Evolutionary conservation across 2,329 filamentous ascomycete species (phyloP).

Genomic region (Xylariales sp.): DNA sequence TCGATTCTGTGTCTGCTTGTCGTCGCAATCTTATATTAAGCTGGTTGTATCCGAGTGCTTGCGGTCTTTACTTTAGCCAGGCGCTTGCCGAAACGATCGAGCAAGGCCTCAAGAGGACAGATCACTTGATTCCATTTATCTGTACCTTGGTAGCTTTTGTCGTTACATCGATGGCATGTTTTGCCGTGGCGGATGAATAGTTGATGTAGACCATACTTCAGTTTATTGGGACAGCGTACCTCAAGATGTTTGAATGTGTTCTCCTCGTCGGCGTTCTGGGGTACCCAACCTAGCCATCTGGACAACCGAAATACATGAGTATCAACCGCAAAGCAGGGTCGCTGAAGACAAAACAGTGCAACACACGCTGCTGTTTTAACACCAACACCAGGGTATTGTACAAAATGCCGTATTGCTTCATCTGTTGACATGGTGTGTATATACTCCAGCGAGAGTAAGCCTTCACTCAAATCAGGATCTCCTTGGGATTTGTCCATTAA

Average conservation of each 20-base stretch:
- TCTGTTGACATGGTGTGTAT: slow-evolving; percentile 39
- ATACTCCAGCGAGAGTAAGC: slow-evolving; percentile 54
- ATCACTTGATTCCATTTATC: slow-evolving; percentile 55
- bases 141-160: slow-evolving; percentile 51
- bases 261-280: slow-evolving; percentile 39
- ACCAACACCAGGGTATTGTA: slow-evolving; percentile 47
- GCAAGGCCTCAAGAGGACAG: slow-evolving; percentile 37
- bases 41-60: too few relatives aligned
- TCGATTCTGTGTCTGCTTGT: too few relatives aligned
- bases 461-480: slow-evolving; percentile 52
- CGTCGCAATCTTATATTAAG: too few relatives aligned
- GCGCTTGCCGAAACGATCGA: slow-evolving; percentile 27
- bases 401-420: slow-evolving; percentile 46
- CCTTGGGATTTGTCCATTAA: slow-evolving; percentile 36
- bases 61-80: slow-evolving; percentile 13
- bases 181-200: slow-evolving; percentile 51
- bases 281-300: slow-evolving; percentile 52
- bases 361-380: slow-evolving; percentile 55
- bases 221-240: slow-evolving; percentile 41
- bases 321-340: slow-evolving; percentile 53
- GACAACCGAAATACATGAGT: slow-evolving; percentile 51
- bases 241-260: slow-evolving; percentile 51
- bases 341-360: slow-evolving; percentile 49
- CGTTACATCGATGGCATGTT: slow-evolving; percentile 40
- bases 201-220: slow-evolving; percentile 53